These are phyloP conservation scores for Tillandsia leiboldiana DNA, from an alignment of 176 grass and related monocot genomes.

Conservation along the genomic window DNA sequence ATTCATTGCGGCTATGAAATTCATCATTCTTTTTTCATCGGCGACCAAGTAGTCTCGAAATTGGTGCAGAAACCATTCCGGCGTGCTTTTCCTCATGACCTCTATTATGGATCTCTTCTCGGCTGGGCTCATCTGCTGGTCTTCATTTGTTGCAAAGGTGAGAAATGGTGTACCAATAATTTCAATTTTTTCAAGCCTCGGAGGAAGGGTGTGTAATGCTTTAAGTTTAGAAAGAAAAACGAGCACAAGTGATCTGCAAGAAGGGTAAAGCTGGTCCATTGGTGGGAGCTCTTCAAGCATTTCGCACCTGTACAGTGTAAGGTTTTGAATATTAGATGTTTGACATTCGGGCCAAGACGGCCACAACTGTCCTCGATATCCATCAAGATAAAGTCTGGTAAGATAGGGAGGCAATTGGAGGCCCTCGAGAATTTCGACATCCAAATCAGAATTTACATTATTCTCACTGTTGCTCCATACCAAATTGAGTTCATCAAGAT, in stretches of 20 bases:
- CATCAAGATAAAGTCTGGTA: conserved; percentile 5
- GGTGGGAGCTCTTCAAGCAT: no score
- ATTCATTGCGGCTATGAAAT: no score
- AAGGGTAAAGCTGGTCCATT: no score
- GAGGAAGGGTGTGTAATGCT: background rate
- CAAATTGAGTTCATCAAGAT: conserved; percentile 15
- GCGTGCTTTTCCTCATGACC: no score
- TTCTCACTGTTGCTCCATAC: conserved; percentile 6
- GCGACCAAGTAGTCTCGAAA: no score
- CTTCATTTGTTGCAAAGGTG: background rate
- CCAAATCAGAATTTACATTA: background rate
- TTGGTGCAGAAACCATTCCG: no score
- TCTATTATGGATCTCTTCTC: background rate
- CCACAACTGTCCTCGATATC: conserved; percentile 7
- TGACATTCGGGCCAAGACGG: conserved; percentile 7
- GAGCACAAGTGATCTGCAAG: no score
- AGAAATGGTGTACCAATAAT: background rate
- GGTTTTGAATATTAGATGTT: background rate
- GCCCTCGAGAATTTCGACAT: conserved; percentile 16
- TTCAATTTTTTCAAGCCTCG: no score
- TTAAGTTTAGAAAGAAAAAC: no score
- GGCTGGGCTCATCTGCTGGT: background rate
- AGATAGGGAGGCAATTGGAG: conserved; percentile 18
- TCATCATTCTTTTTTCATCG: no score
- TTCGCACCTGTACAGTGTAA: no score